Conservation (phyloP, 1,139 yeast genomes). For the Debaryomyces fabryi region DNA sequence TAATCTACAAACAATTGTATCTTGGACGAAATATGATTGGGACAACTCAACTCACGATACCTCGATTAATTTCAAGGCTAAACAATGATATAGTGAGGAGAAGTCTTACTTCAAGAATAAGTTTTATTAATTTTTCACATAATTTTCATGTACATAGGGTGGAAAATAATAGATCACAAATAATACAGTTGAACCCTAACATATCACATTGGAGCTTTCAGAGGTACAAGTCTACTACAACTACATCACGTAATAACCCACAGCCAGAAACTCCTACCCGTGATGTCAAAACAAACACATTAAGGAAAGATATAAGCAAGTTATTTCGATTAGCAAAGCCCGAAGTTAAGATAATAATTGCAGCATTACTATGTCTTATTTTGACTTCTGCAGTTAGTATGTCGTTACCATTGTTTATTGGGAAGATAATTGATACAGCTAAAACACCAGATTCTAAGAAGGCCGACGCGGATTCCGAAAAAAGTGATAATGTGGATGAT, state of each 20-base stretch:
- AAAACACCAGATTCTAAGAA: conserved; percentile 22
- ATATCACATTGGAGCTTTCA: not conserved
- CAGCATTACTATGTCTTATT: conserved; percentile 65
- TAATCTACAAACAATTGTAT: not conserved
- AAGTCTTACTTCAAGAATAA: not conserved
- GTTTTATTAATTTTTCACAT: not conserved
- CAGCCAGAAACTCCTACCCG: conserved; percentile 6
- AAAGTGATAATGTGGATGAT: conserved; percentile 36
- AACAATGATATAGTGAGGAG: not conserved
- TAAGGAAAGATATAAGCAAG: conserved; percentile 25
- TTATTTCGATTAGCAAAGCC: conserved; percentile 42
- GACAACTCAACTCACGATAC: not conserved
- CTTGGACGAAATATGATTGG: not conserved
- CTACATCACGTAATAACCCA: not conserved
- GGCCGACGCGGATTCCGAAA: conserved; percentile 8
- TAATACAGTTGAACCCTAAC: not conserved
- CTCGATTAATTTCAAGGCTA: not conserved
- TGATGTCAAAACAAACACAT: not conserved
- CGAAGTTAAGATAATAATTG: conserved; percentile 33
- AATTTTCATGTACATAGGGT: conserved; percentile 5
- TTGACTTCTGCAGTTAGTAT: conserved; percentile 54
- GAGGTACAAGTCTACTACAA: not conserved
- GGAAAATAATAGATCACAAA: conserved; percentile 1
- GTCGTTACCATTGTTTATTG: conserved; percentile 81
- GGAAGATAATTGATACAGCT: conserved; percentile 57